A percentile compares a stretch with the other conserved stretches of the same genome.
phyloP scores from a whole-genome alignment of 116 monocot genomes.

The Posidonia oceanica region DNA sequence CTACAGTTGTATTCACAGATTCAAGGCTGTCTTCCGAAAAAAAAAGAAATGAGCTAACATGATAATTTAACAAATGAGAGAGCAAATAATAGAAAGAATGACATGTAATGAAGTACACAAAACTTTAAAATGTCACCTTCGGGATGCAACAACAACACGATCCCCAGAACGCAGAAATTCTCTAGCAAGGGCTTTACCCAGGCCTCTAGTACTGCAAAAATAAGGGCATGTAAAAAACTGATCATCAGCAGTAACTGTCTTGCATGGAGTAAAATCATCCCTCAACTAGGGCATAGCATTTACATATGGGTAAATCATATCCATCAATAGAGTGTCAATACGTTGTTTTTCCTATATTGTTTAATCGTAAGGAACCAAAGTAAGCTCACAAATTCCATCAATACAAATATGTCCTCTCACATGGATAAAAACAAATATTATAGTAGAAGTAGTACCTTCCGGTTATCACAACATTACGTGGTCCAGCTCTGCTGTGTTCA shows the following conservation, averaged over 20 bases:
- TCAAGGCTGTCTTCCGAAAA: conserved; percentile 72
- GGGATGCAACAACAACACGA: conserved; percentile 85
- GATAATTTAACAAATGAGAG: background rate
- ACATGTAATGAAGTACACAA: background rate
- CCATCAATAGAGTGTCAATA: no score
- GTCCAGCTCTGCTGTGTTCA: conserved; percentile 88
- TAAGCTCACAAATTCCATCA: no score
- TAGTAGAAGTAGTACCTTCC: conserved; percentile 52
- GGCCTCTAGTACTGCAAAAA: conserved; percentile 70
- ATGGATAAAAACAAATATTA: background rate
- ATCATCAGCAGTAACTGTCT: background rate
- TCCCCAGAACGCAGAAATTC: conserved; percentile 98
- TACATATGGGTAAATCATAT: no score
- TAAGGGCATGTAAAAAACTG: background rate
- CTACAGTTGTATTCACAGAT: conserved; percentile 54
- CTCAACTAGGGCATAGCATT: background rate
- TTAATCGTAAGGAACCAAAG: no score
- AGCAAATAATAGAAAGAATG: background rate
- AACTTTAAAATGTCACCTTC: conserved; percentile 43
- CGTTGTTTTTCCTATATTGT: no score
- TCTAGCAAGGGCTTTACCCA: conserved; percentile 94
- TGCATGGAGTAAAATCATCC: background rate
- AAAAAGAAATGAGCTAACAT: background rate
- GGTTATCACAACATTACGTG: conserved; percentile 92
- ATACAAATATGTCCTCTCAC: no score